Conservation (phyloP, 2,329 filamentous ascomycete species). For the Teratosphaeria zuluensis region DNA sequence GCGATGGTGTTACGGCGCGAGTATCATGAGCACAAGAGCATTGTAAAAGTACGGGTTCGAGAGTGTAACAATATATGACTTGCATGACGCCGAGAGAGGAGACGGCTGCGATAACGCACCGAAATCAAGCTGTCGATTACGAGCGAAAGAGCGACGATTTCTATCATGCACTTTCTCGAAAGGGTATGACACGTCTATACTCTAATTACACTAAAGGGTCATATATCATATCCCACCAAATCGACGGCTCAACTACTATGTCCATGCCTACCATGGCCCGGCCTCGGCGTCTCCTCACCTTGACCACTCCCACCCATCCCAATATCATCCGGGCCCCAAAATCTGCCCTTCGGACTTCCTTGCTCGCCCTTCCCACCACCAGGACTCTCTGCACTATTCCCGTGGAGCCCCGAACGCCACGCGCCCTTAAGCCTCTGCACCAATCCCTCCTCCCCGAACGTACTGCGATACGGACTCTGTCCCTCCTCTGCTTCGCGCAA, state of each 20-base stretch:
- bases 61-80: not conserved
- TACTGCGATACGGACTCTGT: conserved; percentile 1
- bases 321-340: not conserved
- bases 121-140: too few species aligned
- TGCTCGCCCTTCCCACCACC: not conserved
- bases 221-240: not conserved
- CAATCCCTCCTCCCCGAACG: not conserved
- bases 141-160: too few species aligned
- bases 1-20: not conserved
- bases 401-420: not conserved
- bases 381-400: not conserved
- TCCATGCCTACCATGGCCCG: not conserved
- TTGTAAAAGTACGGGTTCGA: not conserved
- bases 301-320: not conserved
- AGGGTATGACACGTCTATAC: not conserved
- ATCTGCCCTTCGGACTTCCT: not conserved
- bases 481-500: conserved; percentile 1
- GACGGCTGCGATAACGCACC: not conserved
- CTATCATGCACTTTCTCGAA: not conserved
- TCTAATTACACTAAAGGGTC: not conserved
- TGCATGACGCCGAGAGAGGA: not conserved
- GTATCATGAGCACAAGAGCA: not conserved
- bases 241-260: not conserved
- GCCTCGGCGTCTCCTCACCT: not conserved
- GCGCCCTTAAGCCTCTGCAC: not conserved